These are phyloP conservation scores for Raphanus raphanistrum DNA, from an alignment of 345 rosid species.

Conservation along the genomic window DNA sequence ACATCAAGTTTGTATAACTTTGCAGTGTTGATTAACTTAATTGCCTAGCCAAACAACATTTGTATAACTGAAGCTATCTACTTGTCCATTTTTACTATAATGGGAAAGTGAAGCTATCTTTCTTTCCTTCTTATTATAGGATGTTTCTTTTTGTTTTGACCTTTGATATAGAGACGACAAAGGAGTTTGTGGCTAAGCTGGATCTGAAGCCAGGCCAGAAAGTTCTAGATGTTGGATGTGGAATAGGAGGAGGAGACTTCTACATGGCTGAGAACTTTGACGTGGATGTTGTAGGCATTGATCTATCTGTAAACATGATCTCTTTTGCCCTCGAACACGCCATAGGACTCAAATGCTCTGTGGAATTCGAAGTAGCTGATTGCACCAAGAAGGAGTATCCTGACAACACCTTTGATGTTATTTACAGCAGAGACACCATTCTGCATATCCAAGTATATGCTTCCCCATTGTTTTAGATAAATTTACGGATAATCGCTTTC, in stretches of 20 bases:
- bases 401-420: slow-evolving; percentile 79
- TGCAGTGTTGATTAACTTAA: background rate
- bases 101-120: slow-evolving; percentile 3
- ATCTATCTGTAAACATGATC: slow-evolving; percentile 91
- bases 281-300: slow-evolving; percentile 89
- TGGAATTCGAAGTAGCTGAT: slow-evolving; percentile 96
- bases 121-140: background rate
- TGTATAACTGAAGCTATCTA: no score
- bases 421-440: slow-evolving; percentile 97
- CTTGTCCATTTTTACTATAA: no score
- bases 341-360: slow-evolving; percentile 78
- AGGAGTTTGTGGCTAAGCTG: slow-evolving; percentile 84
- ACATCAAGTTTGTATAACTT: background rate
- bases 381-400: slow-evolving; percentile 88
- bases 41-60: no score
- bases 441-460: slow-evolving; percentile 78
- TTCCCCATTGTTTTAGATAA: background rate
- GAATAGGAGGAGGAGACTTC: slow-evolving; percentile 99
- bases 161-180: slow-evolving; percentile 77
- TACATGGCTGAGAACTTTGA: slow-evolving; percentile 94
- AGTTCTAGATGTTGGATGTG: slow-evolving; percentile 97
- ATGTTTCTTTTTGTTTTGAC: slow-evolving; percentile 3
- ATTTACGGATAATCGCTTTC: background rate
- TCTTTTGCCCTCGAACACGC: slow-evolving; percentile 95
- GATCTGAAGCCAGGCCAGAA: slow-evolving; percentile 91